Percentiles rank a stretch among this genome's conserved stretches.
phyloP scores from a whole-genome alignment of 768 basidiomycete species.

The Galerina sulciceps region DNA sequence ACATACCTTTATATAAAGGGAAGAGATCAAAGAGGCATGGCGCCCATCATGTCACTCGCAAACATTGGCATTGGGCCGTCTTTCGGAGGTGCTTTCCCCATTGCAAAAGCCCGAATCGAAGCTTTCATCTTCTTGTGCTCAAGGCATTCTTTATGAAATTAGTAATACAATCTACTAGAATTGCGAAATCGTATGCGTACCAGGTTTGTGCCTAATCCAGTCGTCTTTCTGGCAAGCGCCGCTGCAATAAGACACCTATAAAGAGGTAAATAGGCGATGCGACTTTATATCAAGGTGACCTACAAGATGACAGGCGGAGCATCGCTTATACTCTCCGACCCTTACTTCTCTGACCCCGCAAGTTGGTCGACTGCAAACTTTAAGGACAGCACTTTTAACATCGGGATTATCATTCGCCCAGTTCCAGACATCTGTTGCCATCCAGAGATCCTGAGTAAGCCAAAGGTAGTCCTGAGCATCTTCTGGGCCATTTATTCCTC shows the following conservation, averaged over 20 bases:
- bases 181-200: neutral
- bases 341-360: slow-evolving; percentile 12
- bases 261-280: neutral
- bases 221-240: slow-evolving; percentile 2
- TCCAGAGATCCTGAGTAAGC: slow-evolving; percentile 48
- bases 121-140: neutral
- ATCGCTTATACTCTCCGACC: slow-evolving; percentile 45
- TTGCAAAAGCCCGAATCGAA: neutral
- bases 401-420: slow-evolving; percentile 9
- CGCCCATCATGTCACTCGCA: neutral
- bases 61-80: neutral
- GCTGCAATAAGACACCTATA: slow-evolving; percentile 2
- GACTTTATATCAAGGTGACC: neutral
- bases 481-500: slow-evolving; percentile 38
- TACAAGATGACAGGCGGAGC: slow-evolving; percentile 38
- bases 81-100: neutral
- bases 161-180: neutral
- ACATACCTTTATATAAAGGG: neutral
- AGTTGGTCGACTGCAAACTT: slow-evolving; percentile 4
- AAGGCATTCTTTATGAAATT: neutral
- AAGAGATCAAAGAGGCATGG: neutral
- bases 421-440: slow-evolving; percentile 28
- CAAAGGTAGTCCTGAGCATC: slow-evolving; percentile 54
- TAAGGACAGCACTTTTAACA: slow-evolving; percentile 2
- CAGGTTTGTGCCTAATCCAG: slow-evolving; percentile 3